A percentile compares a stretch with the other conserved stretches of the same genome.
phyloP scores from a whole-genome alignment of 352 stramenopile genomes.

The Pythium folliculosum region DNA sequence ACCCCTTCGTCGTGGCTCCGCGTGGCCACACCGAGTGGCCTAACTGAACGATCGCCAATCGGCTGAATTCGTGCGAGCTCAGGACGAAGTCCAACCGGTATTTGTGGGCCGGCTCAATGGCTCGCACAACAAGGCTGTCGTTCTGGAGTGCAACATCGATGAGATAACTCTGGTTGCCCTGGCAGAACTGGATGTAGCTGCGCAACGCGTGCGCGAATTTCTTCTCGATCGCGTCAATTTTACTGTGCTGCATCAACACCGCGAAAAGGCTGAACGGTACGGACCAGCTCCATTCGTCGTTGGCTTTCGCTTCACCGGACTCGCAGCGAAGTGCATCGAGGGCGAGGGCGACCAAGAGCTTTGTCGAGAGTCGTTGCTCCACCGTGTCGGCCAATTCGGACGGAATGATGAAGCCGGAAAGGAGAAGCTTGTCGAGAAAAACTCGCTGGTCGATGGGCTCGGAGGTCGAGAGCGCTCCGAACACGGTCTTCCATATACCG shows the following conservation, averaged over 20 bases:
- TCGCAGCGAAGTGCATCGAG: slow-evolving; percentile 50
- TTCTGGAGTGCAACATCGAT: slow-evolving; percentile 41
- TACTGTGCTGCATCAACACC: slow-evolving; percentile 41
- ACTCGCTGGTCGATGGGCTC: slow-evolving; percentile 43
- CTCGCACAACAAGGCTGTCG: slow-evolving; percentile 41
- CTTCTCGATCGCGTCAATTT: slow-evolving; percentile 52
- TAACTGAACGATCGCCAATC: slow-evolving; percentile 20
- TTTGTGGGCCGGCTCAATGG: slow-evolving; percentile 59
- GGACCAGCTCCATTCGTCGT: slow-evolving; percentile 29
- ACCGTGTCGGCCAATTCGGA: neutral
- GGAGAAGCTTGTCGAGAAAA: slow-evolving; percentile 47
- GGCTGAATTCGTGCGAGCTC: slow-evolving; percentile 48
- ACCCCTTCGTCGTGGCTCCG: neutral
- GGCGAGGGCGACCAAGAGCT: slow-evolving; percentile 42
- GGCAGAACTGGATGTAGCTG: slow-evolving; percentile 38
- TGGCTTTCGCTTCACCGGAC: slow-evolving; percentile 19
- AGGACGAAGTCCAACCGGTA: slow-evolving; percentile 56
- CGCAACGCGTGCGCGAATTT: slow-evolving; percentile 49
- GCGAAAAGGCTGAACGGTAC: slow-evolving; percentile 50
- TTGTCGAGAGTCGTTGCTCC: slow-evolving; percentile 31
- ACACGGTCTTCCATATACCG: slow-evolving; percentile 52
- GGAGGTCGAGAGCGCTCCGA: slow-evolving; percentile 28
- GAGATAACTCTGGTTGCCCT: slow-evolving; percentile 50
- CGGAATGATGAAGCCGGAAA: slow-evolving; percentile 35
- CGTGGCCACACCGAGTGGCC: slow-evolving; percentile 21